These are phyloP conservation scores for Cornus controversa DNA, from an alignment of 148 eudicot genomes.

Conservation along the genomic window DNA sequence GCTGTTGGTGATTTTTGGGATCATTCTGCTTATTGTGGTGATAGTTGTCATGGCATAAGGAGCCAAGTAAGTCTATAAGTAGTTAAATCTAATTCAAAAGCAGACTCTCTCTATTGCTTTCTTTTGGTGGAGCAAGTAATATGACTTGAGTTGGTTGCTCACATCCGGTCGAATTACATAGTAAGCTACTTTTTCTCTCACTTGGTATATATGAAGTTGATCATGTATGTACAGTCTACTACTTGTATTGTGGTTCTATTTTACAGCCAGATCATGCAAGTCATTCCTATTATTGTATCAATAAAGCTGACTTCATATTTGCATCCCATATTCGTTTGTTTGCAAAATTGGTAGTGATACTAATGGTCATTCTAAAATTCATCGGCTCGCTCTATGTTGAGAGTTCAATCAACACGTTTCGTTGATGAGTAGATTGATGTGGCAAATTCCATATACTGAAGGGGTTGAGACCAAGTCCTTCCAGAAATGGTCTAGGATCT, in stretches of 20 bases:
- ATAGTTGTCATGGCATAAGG: constrained; percentile 17
- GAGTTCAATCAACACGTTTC: too few species aligned
- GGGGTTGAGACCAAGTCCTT: too few species aligned
- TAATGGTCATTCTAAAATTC: too few species aligned
- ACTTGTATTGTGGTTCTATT: not conserved
- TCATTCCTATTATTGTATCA: not conserved
- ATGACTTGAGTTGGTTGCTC: not conserved
- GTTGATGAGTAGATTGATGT: too few species aligned
- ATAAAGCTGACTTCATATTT: not conserved
- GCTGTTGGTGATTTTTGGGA: constrained; percentile 17
- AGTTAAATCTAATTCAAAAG: not conserved
- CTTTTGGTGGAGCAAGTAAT: not conserved
- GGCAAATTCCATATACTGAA: too few species aligned
- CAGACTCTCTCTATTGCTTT: not conserved
- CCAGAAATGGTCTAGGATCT: too few species aligned
- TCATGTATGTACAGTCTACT: not conserved
- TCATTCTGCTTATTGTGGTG: constrained; percentile 17
- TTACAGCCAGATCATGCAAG: not conserved
- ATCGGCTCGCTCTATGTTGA: too few species aligned
- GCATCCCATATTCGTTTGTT: not conserved
- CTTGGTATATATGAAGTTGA: not conserved
- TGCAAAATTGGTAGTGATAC: too few species aligned
- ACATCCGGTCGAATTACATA: not conserved
- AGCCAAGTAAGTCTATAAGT: not conserved
- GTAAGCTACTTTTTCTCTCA: not conserved